Conservation (phyloP, 1,284 basidiomycete genomes). For the Somion occarium region DNA sequence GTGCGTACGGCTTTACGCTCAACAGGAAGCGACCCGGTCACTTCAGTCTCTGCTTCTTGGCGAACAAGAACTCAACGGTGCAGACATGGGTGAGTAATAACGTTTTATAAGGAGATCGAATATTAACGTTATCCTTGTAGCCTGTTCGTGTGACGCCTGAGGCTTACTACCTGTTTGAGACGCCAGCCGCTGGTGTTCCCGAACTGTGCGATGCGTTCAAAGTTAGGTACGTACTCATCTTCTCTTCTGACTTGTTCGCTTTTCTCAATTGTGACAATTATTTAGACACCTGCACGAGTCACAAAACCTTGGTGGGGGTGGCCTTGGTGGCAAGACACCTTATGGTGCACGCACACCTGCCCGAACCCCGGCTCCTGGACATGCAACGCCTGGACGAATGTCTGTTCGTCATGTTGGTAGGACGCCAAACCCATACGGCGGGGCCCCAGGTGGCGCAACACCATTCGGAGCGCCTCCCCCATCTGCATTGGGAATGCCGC, state of each 20-base stretch:
- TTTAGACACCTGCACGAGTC: conserved; percentile 77
- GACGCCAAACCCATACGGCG: conserved; percentile 72
- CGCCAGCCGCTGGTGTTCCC: conserved; percentile 83
- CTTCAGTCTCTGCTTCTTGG: conserved; percentile 91
- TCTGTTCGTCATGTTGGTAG: conserved; percentile 67
- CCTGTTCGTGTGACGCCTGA: conserved; percentile 87
- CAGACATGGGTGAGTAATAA: conserved; percentile 79
- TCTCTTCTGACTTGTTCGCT: not conserved
- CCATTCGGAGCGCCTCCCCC: conserved; percentile 14
- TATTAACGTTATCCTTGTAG: conserved; percentile 35
- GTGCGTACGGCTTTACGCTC: conserved; percentile 94
- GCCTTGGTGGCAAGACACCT: conserved; percentile 73
- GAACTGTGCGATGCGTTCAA: conserved; percentile 97
- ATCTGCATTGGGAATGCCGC: conserved; percentile 15
- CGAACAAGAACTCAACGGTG: conserved; percentile 86
- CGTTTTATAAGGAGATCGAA: conserved; percentile 2
- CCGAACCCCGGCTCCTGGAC: conserved; percentile 54
- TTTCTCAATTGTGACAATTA: no score
- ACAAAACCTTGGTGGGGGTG: conserved; percentile 58
- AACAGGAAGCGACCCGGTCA: conserved; percentile 90
- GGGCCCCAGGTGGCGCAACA: conserved; percentile 15
- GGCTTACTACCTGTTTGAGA: conserved; percentile 86
- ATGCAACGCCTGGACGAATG: conserved; percentile 69
- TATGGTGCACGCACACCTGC: conserved; percentile 78
- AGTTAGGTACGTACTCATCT: conserved; percentile 47